Evolutionary conservation across 2,329 filamentous ascomycete genomes (phyloP), one percentile per base, ranked within the genome.

Genomic region (Microsporum audouinii): DNA sequence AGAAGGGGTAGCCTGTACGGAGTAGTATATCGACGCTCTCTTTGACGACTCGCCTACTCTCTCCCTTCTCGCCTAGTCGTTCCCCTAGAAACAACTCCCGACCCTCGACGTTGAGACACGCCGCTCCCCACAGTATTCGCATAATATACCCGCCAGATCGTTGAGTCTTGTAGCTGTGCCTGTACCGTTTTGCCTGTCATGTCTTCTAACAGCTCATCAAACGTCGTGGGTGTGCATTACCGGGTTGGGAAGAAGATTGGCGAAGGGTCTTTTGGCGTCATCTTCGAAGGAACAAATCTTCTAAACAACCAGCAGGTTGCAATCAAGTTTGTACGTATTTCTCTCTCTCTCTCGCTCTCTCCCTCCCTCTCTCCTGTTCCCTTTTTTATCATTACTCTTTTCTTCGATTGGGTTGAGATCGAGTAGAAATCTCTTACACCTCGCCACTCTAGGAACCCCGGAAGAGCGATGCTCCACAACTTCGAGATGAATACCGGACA

Each of bases 221-320:
- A 97, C 78, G 94, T 99, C 68, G 94, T 97, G 71, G 94, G 94
- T 73, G 94, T 99, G 68, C 94, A 99, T 79, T 99, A 99, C 78
- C 85, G 94, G 67, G 94, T 99, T 67, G 94, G 94, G 70, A 97
- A 97, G 84, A 99, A 99, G 81, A 97, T 99, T 69, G 94, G 94
- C 75, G 94, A 97, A 84, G 92, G 92, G 66, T 96, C 91, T 43
- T 97, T 97, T 72, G 92, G 92, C 80, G 94, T 97, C 69, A 96
- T 97, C 73, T 97, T 97, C 72, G 94, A 97, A 78, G 94, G 94
- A 68, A 97, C 91, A 72, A 99, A 99, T 76, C 83, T 99, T 69
- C 82, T 99, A 76, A 99, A 99, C 82, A 96, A 95, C 78, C 94
- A 97, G 77, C 91, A 96, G 79, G 92, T 99, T 65, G 94, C 94